A percentile compares a stretch with the other conserved stretches of the same genome.
phyloP scores from a whole-genome alignment of 2,329 filamentous ascomycete genomes.

The Tolypocladium paradoxum region DNA sequence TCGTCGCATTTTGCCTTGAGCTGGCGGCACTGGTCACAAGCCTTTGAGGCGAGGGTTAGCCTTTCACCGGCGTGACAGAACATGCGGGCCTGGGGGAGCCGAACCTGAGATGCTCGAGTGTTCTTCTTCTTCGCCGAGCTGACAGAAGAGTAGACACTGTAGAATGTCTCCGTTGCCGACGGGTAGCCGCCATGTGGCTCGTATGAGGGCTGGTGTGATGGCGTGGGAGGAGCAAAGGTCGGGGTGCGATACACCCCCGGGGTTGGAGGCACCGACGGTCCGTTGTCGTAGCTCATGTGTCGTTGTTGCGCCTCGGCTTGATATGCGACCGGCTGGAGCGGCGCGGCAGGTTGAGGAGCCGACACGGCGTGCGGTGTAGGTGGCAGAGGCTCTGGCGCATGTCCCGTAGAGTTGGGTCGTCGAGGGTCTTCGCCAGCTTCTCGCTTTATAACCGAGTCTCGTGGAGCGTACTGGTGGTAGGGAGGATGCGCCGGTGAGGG shows the following conservation, averaged over 20 bases:
- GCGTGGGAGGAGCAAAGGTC: constrained; percentile 30
- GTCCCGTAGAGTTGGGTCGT: constrained; percentile 41
- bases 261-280: constrained; percentile 32
- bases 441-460: constrained; percentile 46
- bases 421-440: constrained; percentile 42
- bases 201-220: constrained; percentile 27
- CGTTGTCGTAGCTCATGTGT: constrained; percentile 43
- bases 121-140: constrained; percentile 45
- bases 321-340: constrained; percentile 22
- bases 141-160: constrained; percentile 31
- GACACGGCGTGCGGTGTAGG: constrained; percentile 20
- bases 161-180: constrained; percentile 24
- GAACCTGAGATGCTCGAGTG: constrained; percentile 53
- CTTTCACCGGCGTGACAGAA: not conserved
- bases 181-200: constrained; percentile 21
- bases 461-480: constrained; percentile 32
- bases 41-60: constrained; percentile 36
- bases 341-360: constrained; percentile 18
- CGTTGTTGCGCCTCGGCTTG: constrained; percentile 34
- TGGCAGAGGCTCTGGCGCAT: constrained; percentile 23
- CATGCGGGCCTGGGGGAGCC: not conserved
- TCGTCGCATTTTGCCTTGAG: constrained; percentile 91
- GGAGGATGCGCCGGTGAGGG: constrained; percentile 33
- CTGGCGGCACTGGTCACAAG: constrained; percentile 80
- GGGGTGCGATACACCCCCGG: constrained; percentile 30